These are phyloP conservation scores for Paragyromitra xinjiangensis DNA, from an alignment of 495 filamentous ascomycete species.

Conservation along the genomic window DNA sequence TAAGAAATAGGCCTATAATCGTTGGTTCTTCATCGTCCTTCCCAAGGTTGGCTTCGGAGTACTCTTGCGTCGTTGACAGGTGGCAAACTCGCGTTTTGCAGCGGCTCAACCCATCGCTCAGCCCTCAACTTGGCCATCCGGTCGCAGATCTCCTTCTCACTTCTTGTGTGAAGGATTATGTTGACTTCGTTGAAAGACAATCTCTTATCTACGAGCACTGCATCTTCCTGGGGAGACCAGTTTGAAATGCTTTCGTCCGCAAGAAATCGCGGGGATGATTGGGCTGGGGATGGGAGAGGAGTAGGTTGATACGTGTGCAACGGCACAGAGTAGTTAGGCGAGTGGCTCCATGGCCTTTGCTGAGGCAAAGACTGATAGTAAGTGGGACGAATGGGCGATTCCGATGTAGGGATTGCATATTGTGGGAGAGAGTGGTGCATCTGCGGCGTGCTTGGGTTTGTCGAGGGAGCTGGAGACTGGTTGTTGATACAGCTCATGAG, in stretches of 20 bases:
- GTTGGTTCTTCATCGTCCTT: slow-evolving; percentile 33
- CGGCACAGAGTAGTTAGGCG: slow-evolving; percentile 38
- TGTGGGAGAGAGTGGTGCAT: slow-evolving; percentile 55
- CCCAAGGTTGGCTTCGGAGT: slow-evolving; percentile 46
- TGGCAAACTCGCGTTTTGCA: slow-evolving; percentile 39
- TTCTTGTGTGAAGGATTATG: slow-evolving; percentile 50
- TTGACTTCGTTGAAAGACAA: slow-evolving; percentile 57
- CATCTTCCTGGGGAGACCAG: slow-evolving; percentile 56
- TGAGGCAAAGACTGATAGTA: slow-evolving; percentile 45
- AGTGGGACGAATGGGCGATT: slow-evolving; percentile 51
- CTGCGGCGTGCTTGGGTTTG: slow-evolving; percentile 54
- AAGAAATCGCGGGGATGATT: slow-evolving; percentile 48
- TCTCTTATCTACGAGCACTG: slow-evolving; percentile 54
- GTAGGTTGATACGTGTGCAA: slow-evolving; percentile 53
- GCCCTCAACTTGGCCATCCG: slow-evolving; percentile 56
- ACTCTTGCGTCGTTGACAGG: slow-evolving; percentile 44
- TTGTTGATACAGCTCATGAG: slow-evolving; percentile 55
- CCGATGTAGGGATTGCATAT: slow-evolving; percentile 48
- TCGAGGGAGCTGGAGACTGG: slow-evolving; percentile 51
- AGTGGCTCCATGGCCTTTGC: slow-evolving; percentile 35
- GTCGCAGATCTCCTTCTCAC: slow-evolving; percentile 55
- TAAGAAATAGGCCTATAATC: neutral
- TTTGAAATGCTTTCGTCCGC: slow-evolving; percentile 42
- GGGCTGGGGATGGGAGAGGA: slow-evolving; percentile 56
- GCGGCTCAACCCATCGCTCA: slow-evolving; percentile 43